phyloP scores from a whole-genome alignment of 352 stramenopile species.

The Globisporangium middletonii region DNA sequence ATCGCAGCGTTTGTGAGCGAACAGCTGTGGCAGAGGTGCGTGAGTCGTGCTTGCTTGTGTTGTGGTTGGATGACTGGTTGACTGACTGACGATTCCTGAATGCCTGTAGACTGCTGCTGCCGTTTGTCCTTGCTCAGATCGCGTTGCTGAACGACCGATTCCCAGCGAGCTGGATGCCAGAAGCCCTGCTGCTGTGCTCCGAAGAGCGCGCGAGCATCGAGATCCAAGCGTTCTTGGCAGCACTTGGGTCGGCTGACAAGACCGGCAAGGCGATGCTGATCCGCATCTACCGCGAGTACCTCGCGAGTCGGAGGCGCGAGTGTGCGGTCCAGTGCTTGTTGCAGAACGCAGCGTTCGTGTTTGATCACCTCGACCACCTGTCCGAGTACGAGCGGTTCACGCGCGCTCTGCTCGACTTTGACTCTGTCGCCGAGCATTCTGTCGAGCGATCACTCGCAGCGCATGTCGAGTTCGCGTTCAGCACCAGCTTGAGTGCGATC shows the following conservation, averaged over 20 bases:
- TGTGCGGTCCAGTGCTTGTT: background rate
- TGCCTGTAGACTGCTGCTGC: background rate
- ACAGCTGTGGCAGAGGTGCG: background rate
- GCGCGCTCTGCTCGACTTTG: background rate
- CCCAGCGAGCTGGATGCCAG: constrained; percentile 1
- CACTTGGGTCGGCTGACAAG: background rate
- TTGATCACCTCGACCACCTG: background rate
- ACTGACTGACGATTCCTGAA: background rate
- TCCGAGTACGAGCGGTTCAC: background rate
- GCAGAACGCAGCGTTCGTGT: background rate
- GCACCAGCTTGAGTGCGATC: background rate
- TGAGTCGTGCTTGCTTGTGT: background rate
- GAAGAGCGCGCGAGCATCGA: background rate
- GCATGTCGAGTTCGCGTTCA: background rate
- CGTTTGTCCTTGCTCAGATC: background rate
- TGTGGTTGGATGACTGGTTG: background rate
- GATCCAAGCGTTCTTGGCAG: background rate
- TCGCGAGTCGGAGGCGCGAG: background rate
- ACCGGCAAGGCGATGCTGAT: background rate
- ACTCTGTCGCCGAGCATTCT: background rate
- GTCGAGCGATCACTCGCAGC: background rate
- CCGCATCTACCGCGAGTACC: background rate
- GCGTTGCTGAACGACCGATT: background rate
- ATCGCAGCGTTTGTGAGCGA: background rate
- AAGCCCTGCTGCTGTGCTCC: background rate